A percentile compares a stretch with the other conserved stretches of the same genome.
These are phyloP conservation scores for Bromus sterilis DNA, from an alignment of 176 grass and related monocot genomes.

Conservation along the genomic window DNA sequence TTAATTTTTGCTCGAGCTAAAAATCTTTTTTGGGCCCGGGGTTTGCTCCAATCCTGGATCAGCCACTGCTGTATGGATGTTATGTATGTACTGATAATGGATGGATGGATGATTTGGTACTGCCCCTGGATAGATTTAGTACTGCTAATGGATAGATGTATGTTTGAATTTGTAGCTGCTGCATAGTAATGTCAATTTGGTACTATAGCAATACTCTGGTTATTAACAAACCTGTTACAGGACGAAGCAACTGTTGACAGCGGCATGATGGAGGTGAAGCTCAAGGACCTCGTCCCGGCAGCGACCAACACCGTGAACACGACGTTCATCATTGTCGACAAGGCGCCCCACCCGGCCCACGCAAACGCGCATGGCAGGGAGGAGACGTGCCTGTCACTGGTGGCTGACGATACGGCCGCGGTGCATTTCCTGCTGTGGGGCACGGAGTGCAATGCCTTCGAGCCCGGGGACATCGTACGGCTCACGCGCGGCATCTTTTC, in stretches of 20 bases:
- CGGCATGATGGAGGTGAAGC: not conserved
- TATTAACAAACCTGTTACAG: not conserved
- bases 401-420: not conserved
- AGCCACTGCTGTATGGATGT: too few relatives aligned
- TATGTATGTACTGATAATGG: too few relatives aligned
- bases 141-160: too few relatives aligned
- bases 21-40: too few relatives aligned
- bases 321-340: not conserved
- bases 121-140: too few relatives aligned
- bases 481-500: conserved; percentile 75
- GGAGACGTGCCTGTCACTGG: not conserved
- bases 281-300: not conserved
- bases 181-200: too few relatives aligned
- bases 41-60: too few relatives aligned
- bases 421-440: conserved; percentile 3
- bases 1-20: too few relatives aligned
- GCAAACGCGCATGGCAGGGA: not conserved
- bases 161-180: too few relatives aligned
- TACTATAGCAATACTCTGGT: too few relatives aligned
- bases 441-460: conserved; percentile 27
- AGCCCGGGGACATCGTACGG: conserved; percentile 63
- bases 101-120: too few relatives aligned
- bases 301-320: not conserved
- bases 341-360: not conserved
- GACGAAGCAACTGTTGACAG: not conserved